Base-by-base conservation (phyloP, 2,329 filamentous ascomycete genomes). In the Sclerotinia subarctica region DNA sequence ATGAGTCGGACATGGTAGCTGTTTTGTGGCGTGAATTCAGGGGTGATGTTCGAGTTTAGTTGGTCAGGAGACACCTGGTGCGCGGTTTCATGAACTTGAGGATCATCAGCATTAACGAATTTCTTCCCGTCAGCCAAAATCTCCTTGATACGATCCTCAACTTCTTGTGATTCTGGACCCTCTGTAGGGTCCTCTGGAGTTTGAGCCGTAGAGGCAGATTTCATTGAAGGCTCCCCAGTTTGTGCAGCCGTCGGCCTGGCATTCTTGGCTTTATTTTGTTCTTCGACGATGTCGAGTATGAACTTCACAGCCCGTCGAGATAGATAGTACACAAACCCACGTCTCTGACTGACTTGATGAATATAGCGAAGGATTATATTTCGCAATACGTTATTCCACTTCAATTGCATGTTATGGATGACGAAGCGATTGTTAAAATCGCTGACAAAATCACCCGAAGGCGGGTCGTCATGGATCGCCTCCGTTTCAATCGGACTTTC, bases 401-500 rank as follows among this genome's bases (percentile, higher is more conserved):
- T 99, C 68, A 99, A 82, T 76, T 99, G 95, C 77, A 96, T 87
- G 75, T 99, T 99, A 82, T 99, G 95, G 64, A 99, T 91, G 74
- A 98, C 94, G 81, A 99, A 99, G 2, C 95, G 91, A 76, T 99
- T 99, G 78, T 96, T 95, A 82, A 97, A 99, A 77, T 98, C 94
- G 78, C 91, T 97, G 60, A 92, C 89, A 73, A 94, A 94, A 72
- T 97, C 93, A 21, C 91, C 87, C 4, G 89, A 86, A 0, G 90
- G 86, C 26, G 65, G 35, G 3, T 89, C 87, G 1, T 90, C 85
- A 71, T 92, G 88, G 62, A 88, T 86, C n/a, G 82, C 82, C 46
- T 82, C 81, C 17, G 81, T 77, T 7, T 83, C 82, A 5, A 78
- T 75, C 42, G 69, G 64, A 13, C 54, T 73, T 47, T 74, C 74